Evolutionary conservation across 148 eudicot species (phyloP).

Genomic region (Bassia scoparia): DNA sequence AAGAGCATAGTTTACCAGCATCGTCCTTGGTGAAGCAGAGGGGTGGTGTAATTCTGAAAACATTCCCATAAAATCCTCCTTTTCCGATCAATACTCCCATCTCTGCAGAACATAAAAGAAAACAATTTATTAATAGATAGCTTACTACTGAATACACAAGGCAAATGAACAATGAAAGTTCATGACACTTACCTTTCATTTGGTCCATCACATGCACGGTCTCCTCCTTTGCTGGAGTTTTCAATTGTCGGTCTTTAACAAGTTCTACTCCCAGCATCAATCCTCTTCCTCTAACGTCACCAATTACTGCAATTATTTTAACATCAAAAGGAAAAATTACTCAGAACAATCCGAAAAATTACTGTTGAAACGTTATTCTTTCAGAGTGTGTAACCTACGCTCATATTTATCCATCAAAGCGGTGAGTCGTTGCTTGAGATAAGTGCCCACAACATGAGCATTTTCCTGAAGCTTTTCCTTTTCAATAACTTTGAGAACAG

Average conservation of each 20-base stretch:
- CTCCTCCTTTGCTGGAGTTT: slow-evolving; percentile 91
- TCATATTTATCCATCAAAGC: slow-evolving; percentile 74
- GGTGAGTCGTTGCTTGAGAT: slow-evolving; percentile 68
- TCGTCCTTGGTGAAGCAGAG: slow-evolving; percentile 95
- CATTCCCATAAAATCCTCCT: slow-evolving; percentile 93
- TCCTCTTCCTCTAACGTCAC: slow-evolving; percentile 98
- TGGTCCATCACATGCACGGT: slow-evolving; percentile 83
- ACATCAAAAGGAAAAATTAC: background rate
- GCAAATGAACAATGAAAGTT: too few species aligned
- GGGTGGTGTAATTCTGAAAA: slow-evolving; percentile 94
- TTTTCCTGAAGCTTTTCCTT: slow-evolving; percentile 88
- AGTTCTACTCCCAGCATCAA: slow-evolving; percentile 89
- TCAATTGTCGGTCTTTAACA: slow-evolving; percentile 69
- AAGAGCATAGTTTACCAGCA: slow-evolving; percentile 50
- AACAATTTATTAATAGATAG: background rate
- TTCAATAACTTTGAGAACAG: slow-evolving; percentile 87
- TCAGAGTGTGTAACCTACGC: slow-evolving; percentile 36
- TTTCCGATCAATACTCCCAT: slow-evolving; percentile 92
- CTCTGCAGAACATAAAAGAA: slow-evolving; percentile 32
- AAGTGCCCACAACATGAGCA: slow-evolving; percentile 71
- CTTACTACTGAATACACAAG: too few species aligned
- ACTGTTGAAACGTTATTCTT: background rate
- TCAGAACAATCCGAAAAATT: background rate
- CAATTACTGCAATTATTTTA: slow-evolving; percentile 56
- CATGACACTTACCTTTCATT: slow-evolving; percentile 68